phyloP scores from a whole-genome alignment of 306 rosid species.

The Ziziphus jujuba region DNA sequence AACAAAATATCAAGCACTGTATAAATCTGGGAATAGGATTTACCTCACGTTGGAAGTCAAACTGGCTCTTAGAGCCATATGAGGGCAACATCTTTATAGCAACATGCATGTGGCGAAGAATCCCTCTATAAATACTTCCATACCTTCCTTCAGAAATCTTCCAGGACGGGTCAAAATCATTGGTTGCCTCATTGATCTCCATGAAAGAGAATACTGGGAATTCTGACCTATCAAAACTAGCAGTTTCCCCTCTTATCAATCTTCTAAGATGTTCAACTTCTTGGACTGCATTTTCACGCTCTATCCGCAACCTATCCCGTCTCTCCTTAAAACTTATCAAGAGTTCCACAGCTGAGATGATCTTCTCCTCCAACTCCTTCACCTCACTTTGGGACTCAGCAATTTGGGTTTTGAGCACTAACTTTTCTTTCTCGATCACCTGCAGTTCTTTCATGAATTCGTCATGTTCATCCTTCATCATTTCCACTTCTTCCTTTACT shows the following conservation, averaged over 20 bases:
- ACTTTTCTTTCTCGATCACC: constrained; percentile 50
- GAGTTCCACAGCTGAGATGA: constrained; percentile 70
- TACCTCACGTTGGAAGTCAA: constrained; percentile 73
- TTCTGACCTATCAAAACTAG: constrained; percentile 40
- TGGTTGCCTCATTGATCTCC: constrained; percentile 84
- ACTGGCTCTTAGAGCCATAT: constrained; percentile 68
- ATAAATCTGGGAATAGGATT: constrained; percentile 17
- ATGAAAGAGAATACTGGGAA: constrained; percentile 78
- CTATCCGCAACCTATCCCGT: constrained; percentile 62
- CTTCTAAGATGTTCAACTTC: constrained; percentile 50
- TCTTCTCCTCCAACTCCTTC: constrained; percentile 79
- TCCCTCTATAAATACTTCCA: constrained; percentile 85
- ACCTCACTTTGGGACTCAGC: constrained; percentile 42
- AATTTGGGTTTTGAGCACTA: constrained; percentile 42
- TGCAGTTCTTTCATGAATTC: constrained; percentile 44
- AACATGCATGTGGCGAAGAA: constrained; percentile 74
- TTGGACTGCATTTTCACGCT: constrained; percentile 53
- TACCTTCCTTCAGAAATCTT: constrained; percentile 85
- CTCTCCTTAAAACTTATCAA: constrained; percentile 75
- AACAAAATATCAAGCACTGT: not conserved
- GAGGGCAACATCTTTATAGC: constrained; percentile 94
- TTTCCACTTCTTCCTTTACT: constrained; percentile 52
- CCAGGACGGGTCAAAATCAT: constrained; percentile 84
- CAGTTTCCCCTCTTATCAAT: constrained; percentile 34
- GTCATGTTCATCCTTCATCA: constrained; percentile 43